phyloP scores from a whole-genome alignment of 768 basidiomycete genomes.

The Dictyophora rubrovolvata region DNA sequence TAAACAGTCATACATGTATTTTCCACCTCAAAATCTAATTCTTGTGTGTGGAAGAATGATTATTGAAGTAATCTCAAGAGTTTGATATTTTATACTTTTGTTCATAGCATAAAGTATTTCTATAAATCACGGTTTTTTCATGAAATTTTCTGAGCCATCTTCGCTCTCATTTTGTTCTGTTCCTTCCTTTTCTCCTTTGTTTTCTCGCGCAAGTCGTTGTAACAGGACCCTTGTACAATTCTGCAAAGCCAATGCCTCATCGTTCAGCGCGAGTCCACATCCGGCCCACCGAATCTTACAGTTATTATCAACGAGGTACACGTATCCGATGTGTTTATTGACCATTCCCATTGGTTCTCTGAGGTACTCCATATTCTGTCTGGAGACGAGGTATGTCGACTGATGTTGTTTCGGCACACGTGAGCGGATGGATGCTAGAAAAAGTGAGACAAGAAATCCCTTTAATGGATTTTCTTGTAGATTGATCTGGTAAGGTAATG shows the following conservation, averaged over 20 bases:
- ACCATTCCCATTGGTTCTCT: slow-evolving; percentile 79
- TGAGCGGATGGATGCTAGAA: slow-evolving; percentile 62
- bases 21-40: not conserved
- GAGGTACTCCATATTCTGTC: slow-evolving; percentile 76
- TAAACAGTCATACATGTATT: not conserved
- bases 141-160: not conserved
- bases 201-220: slow-evolving; percentile 30
- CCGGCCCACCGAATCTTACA: slow-evolving; percentile 87
- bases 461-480: slow-evolving; percentile 91
- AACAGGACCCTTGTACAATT: slow-evolving; percentile 62
- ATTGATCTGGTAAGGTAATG: slow-evolving; percentile 45
- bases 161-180: not conserved
- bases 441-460: slow-evolving; percentile 79
- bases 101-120: too few relatives aligned
- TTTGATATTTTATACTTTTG: too few relatives aligned
- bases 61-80: too few relatives aligned
- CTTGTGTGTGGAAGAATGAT: too few relatives aligned
- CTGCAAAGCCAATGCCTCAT: slow-evolving; percentile 62
- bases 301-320: slow-evolving; percentile 82
- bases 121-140: too few relatives aligned
- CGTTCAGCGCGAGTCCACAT: slow-evolving; percentile 69
- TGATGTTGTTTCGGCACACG: slow-evolving; percentile 56
- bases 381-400: slow-evolving; percentile 66
- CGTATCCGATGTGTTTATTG: slow-evolving; percentile 86
- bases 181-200: not conserved